Conservation (phyloP, 2,329 filamentous ascomycete species). For the Aspergillus quadrilineatus region DNA sequence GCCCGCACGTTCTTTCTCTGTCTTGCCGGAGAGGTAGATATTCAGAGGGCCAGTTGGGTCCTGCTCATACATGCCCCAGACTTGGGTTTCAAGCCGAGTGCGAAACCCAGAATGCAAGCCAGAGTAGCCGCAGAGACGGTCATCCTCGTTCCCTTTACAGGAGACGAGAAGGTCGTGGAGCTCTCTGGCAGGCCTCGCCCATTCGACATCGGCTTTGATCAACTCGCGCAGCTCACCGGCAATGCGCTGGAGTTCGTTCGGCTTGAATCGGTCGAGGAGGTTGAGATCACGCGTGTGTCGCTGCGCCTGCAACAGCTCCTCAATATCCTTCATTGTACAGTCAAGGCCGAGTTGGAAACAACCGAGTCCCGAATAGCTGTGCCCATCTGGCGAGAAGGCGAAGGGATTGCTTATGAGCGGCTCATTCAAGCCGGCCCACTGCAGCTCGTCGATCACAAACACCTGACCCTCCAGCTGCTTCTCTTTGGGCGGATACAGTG, state of each 20-base stretch:
- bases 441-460: constrained; percentile 15
- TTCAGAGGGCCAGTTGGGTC: constrained; percentile 18
- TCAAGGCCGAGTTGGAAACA: constrained; percentile 32
- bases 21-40: constrained; percentile 37
- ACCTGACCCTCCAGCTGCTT: constrained; percentile 9
- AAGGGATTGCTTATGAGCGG: constrained; percentile 20
- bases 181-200: background rate
- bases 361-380: constrained; percentile 25
- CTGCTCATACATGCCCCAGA: constrained; percentile 23
- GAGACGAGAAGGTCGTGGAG: constrained; percentile 13
- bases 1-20: constrained; percentile 29
- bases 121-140: constrained; percentile 17
- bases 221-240: constrained; percentile 22
- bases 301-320: constrained; percentile 23
- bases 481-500: background rate
- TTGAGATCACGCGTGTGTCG: constrained; percentile 24
- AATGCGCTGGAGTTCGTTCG: constrained; percentile 20
- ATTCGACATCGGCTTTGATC: background rate
- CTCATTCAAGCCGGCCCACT: constrained; percentile 16
- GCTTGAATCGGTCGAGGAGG: constrained; percentile 20
- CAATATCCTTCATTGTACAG: constrained; percentile 22
- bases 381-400: constrained; percentile 22
- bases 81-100: constrained; percentile 18
- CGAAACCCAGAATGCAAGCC: constrained; percentile 27
- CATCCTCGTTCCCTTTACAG: constrained; percentile 9